Evolutionary conservation across 352 stramenopile species (phyloP).

Genomic region (Phytophthora litchii): DNA sequence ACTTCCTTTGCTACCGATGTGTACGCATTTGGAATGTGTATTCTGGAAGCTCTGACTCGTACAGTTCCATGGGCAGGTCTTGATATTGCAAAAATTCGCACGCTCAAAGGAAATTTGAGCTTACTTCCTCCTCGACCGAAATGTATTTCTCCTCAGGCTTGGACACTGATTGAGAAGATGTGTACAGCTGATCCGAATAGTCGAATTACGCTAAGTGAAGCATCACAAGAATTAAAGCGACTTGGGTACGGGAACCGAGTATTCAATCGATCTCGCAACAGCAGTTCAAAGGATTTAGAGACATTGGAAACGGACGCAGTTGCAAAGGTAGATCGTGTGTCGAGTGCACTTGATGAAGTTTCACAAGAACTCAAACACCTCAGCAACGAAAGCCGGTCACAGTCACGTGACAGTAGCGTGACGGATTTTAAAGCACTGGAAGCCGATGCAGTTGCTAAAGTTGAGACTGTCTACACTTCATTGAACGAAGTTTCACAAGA

Average conservation of each 20-base stretch:
- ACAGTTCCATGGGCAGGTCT: slow-evolving; percentile 55
- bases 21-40: slow-evolving; percentile 83
- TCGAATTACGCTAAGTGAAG: slow-evolving; percentile 54
- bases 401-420: slow-evolving; percentile 21
- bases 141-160: slow-evolving; percentile 45
- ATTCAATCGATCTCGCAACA: slow-evolving; percentile 20
- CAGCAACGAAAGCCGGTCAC: slow-evolving; percentile 20
- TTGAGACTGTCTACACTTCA: slow-evolving; percentile 25
- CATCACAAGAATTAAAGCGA: slow-evolving; percentile 50
- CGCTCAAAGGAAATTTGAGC: slow-evolving; percentile 57
- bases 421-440: slow-evolving; percentile 18
- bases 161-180: slow-evolving; percentile 70
- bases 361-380: slow-evolving; percentile 47
- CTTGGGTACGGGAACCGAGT: slow-evolving; percentile 50
- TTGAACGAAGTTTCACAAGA: slow-evolving; percentile 46
- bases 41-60: slow-evolving; percentile 65
- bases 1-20: slow-evolving; percentile 60
- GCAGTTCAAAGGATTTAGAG: slow-evolving; percentile 26
- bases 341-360: slow-evolving; percentile 43
- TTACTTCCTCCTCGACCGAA: slow-evolving; percentile 59
- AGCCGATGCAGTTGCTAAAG: slow-evolving; percentile 14
- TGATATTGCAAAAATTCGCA: slow-evolving; percentile 51
- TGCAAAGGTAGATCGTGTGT: slow-evolving; percentile 23
- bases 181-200: slow-evolving; percentile 53
- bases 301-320: slow-evolving; percentile 17